These are phyloP conservation scores for Salix caprea DNA, from an alignment of 345 rosid species.

Conservation along the genomic window DNA sequence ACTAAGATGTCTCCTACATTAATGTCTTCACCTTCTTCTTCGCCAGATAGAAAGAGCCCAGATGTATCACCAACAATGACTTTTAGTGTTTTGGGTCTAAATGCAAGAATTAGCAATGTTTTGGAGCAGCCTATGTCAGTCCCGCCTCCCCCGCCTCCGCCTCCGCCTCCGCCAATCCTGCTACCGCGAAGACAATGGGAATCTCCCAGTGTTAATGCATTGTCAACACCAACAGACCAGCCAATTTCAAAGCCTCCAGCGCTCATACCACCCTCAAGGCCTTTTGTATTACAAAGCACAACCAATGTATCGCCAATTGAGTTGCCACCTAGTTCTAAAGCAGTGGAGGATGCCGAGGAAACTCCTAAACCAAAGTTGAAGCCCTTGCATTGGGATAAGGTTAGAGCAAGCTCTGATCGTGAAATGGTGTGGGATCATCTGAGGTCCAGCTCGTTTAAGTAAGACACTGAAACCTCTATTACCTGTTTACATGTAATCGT, in stretches of 20 bases:
- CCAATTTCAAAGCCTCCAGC: slow-evolving; percentile 50
- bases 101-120: slow-evolving; percentile 22
- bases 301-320: slow-evolving; percentile 37
- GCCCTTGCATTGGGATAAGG: slow-evolving; percentile 94
- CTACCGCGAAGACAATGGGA: slow-evolving; percentile 23
- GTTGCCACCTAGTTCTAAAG: slow-evolving; percentile 31
- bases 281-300: slow-evolving; percentile 48
- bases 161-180: slow-evolving; percentile 27
- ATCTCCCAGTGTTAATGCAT: slow-evolving; percentile 17
- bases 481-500: not conserved
- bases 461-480: slow-evolving; percentile 18
- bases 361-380: slow-evolving; percentile 65
- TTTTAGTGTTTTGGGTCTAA: slow-evolving; percentile 26
- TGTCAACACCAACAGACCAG: slow-evolving; percentile 33
- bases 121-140: slow-evolving; percentile 28
- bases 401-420: slow-evolving; percentile 94
- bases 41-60: slow-evolving; percentile 39
- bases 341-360: slow-evolving; percentile 36
- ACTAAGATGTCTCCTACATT: slow-evolving; percentile 33
- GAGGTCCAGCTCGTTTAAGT: slow-evolving; percentile 77
- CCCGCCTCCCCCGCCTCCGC: slow-evolving; percentile 31
- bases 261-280: slow-evolving; percentile 61
- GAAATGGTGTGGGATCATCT: slow-evolving; percentile 95
- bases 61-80: slow-evolving; percentile 31
- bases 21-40: slow-evolving; percentile 40